A percentile compares a stretch with the other conserved stretches of the same genome.
Evolutionary conservation across 169 alveolate species (phyloP).

Genomic region (Perkinsus marinus): DNA sequence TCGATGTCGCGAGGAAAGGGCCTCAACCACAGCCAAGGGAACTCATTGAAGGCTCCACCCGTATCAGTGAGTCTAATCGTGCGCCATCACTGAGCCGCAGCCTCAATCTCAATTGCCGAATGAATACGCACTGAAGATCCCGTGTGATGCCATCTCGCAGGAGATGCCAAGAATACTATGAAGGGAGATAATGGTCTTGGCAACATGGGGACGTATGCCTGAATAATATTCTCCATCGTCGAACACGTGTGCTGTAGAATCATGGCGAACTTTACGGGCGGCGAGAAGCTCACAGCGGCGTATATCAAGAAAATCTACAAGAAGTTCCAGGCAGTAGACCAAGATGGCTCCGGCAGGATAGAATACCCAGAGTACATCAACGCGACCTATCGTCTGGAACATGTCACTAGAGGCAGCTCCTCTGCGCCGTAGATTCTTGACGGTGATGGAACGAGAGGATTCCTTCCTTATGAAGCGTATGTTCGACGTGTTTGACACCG

Average conservation of each 20-base stretch:
- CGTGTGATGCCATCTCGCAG: too few relatives aligned
- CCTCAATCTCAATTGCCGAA: too few relatives aligned
- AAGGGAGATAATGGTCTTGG: neutral
- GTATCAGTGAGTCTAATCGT: too few relatives aligned
- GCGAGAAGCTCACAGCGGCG: neutral
- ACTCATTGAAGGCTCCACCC: neutral
- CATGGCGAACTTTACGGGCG: neutral
- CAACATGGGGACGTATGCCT: neutral
- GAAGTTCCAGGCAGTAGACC: neutral
- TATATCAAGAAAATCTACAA: conserved; percentile 2
- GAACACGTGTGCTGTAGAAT: neutral
- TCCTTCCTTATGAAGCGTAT: neutral
- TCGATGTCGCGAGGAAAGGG: neutral
- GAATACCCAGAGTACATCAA: neutral
- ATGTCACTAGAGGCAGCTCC: too few relatives aligned
- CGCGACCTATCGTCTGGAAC: too few relatives aligned
- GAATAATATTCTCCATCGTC: neutral
- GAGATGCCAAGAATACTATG: too few relatives aligned
- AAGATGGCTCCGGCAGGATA: neutral
- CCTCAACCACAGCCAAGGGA: neutral
- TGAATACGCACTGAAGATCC: too few relatives aligned
- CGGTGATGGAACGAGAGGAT: neutral
- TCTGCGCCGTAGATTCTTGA: neutral
- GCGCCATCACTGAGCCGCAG: too few relatives aligned
- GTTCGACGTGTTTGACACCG: neutral